phyloP scores from a whole-genome alignment of 164 flowering plant species.

The Umbilicus rupestris region DNA sequence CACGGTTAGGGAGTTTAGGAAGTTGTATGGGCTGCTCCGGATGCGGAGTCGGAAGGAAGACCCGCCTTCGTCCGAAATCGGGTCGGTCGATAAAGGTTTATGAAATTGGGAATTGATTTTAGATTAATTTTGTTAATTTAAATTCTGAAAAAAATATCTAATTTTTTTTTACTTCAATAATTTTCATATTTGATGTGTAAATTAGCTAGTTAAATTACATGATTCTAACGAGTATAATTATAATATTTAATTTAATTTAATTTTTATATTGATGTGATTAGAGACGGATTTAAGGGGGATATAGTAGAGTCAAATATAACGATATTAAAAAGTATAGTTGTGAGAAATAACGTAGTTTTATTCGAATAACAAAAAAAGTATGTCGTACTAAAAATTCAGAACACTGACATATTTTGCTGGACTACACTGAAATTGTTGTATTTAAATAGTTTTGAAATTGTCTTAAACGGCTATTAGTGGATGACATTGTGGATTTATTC shows the following conservation, averaged over 20 bases:
- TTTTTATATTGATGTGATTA: too few relatives aligned
- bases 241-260: too few relatives aligned
- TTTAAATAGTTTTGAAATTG: not conserved
- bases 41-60: slow-evolving; percentile 36
- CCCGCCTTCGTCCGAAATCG: slow-evolving; percentile 20
- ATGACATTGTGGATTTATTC: not conserved
- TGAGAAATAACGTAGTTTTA: too few relatives aligned
- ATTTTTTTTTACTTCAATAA: too few relatives aligned
- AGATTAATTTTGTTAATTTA: not conserved
- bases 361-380: too few relatives aligned
- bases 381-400: not conserved
- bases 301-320: too few relatives aligned
- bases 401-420: not conserved
- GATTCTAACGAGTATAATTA: too few relatives aligned
- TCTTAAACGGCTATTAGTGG: not conserved
- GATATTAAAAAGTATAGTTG: too few relatives aligned
- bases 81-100: slow-evolving; percentile 16
- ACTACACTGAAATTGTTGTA: not conserved
- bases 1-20: slow-evolving; percentile 47
- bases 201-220: too few relatives aligned
- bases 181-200: too few relatives aligned
- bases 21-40: slow-evolving; percentile 49
- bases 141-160: not conserved
- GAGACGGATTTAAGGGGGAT: too few relatives aligned
- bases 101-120: slow-evolving; percentile 5